A percentile compares a stretch with the other conserved stretches of the same genome.
These are phyloP conservation scores for Mucor sp. DNA, from an alignment of 371 early-diverging fungal species.

Conservation along the genomic window DNA sequence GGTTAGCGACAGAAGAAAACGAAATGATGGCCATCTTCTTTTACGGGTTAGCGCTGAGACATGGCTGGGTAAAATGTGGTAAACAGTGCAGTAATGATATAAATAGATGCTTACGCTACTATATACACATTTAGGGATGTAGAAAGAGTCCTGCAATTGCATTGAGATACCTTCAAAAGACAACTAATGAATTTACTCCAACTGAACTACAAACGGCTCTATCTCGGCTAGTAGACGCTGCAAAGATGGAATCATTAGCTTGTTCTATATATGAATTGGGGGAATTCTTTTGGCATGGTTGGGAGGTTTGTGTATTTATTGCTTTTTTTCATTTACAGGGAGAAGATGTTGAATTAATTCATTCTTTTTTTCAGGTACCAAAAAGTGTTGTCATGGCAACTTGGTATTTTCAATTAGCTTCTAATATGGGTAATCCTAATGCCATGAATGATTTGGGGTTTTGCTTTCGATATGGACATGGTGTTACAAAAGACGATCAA, in stretches of 20 bases:
- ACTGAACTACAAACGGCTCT: slow-evolving; percentile 45
- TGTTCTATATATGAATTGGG: slow-evolving; percentile 87
- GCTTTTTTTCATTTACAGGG: not conserved
- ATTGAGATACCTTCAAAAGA: slow-evolving; percentile 74
- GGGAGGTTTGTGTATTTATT: slow-evolving; percentile 66
- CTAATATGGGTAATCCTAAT: slow-evolving; percentile 86
- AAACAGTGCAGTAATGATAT: not conserved
- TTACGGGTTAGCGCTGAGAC: slow-evolving; percentile 85
- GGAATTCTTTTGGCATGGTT: slow-evolving; percentile 80
- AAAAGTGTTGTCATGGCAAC: slow-evolving; percentile 54
- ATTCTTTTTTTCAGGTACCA: not conserved
- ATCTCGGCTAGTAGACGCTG: not conserved
- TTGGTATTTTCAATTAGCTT: slow-evolving; percentile 87
- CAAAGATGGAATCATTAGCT: slow-evolving; percentile 36
- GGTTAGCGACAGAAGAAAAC: slow-evolving; percentile 69
- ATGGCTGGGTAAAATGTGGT: slow-evolving; percentile 68
- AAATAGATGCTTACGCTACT: not conserved
- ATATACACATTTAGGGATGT: slow-evolving; percentile 46
- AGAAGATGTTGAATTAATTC: not conserved
- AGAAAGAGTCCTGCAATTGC: slow-evolving; percentile 60
- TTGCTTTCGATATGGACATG: slow-evolving; percentile 76
- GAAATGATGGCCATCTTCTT: slow-evolving; percentile 80
- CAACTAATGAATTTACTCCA: slow-evolving; percentile 69
- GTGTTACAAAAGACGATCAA: slow-evolving; percentile 77
- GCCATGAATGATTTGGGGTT: slow-evolving; percentile 84